Evolutionary conservation across 2,329 filamentous ascomycete species (phyloP).

Genomic region (Pseudogymnoascus sp.): DNA sequence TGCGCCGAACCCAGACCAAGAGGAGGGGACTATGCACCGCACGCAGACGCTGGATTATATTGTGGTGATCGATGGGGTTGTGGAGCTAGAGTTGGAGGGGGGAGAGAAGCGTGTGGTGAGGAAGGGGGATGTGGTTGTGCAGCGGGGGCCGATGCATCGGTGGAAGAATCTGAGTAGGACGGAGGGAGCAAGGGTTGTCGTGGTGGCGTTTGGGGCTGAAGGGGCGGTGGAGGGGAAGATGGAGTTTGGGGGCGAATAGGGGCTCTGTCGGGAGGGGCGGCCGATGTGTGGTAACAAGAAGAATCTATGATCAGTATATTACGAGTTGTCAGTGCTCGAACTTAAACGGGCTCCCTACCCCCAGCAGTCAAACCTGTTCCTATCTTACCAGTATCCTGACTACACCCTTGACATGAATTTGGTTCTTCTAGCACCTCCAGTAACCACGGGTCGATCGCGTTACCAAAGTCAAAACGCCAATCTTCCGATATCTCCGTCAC

Average conservation of each 20-base stretch:
- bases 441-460: not conserved
- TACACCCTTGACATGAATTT: not conserved
- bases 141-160: slow-evolving; percentile 33
- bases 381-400: not conserved
- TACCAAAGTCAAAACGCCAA: not conserved
- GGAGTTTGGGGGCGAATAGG: not conserved
- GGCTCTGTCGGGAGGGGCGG: not conserved
- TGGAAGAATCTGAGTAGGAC: slow-evolving; percentile 33
- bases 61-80: slow-evolving; percentile 31
- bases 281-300: not conserved
- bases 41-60: slow-evolving; percentile 34
- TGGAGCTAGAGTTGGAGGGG: slow-evolving; percentile 30
- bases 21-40: slow-evolving; percentile 30
- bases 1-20: slow-evolving; percentile 11
- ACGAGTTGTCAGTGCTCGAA: not conserved
- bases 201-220: slow-evolving; percentile 23
- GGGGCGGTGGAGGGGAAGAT: not conserved
- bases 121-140: slow-evolving; percentile 32
- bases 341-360: not conserved
- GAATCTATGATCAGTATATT: too few species aligned
- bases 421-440: not conserved
- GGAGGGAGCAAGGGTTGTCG: slow-evolving; percentile 30
- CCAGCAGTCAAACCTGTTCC: not conserved
- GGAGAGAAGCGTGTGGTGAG: slow-evolving; percentile 31
- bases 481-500: not conserved